These are phyloP conservation scores for Mallotus nudiflorus DNA, from an alignment of 345 rosid species.

Conservation along the genomic window DNA sequence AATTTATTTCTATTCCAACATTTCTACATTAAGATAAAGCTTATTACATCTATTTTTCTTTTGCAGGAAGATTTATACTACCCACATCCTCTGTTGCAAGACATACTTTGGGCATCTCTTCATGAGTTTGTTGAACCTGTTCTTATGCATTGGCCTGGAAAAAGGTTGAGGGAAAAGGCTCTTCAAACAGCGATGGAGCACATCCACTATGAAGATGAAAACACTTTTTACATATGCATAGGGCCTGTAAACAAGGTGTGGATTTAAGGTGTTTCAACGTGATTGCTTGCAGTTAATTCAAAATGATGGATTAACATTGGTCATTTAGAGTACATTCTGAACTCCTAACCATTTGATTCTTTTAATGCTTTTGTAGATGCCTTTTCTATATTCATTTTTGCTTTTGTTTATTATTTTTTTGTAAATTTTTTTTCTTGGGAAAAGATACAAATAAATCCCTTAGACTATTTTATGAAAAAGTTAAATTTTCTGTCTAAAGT, in stretches of 20 bases:
- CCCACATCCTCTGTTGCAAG: slow-evolving; percentile 90
- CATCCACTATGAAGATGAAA: slow-evolving; percentile 93
- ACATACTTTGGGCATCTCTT: slow-evolving; percentile 78
- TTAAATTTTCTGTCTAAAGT: no score
- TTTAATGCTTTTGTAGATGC: neutral
- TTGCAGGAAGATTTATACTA: slow-evolving; percentile 94
- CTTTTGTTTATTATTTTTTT: neutral
- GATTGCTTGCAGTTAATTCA: neutral
- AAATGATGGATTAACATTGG: neutral
- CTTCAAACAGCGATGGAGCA: slow-evolving; percentile 59
- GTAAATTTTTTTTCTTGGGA: no score
- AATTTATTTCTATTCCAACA: neutral
- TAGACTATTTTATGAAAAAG: no score
- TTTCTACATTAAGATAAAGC: neutral
- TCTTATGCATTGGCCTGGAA: slow-evolving; percentile 85
- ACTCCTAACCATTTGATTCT: neutral
- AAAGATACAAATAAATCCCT: no score
- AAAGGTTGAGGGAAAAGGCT: slow-evolving; percentile 88
- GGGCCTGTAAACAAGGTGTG: slow-evolving; percentile 95
- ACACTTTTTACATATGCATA: slow-evolving; percentile 89
- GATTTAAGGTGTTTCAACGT: slow-evolving; percentile 19
- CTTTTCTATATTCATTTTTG: neutral
- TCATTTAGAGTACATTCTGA: slow-evolving; percentile 1
- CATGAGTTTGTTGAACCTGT: slow-evolving; percentile 73
- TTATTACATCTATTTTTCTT: neutral